Conservation (phyloP, 106 monocot genomes). For the Allium cepa region DNA sequence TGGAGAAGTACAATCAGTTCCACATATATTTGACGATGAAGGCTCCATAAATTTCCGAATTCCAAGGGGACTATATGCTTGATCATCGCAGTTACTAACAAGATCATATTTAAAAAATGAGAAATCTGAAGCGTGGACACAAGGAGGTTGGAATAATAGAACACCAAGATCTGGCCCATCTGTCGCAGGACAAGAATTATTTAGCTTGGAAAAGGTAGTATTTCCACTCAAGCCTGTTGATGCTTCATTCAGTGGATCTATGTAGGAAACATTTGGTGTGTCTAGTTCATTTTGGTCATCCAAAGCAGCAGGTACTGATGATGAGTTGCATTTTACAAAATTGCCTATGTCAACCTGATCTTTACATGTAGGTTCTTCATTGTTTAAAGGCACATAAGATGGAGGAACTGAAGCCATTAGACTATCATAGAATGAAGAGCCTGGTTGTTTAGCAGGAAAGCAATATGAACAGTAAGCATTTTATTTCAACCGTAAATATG, state of each 20-base stretch:
- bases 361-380: slow-evolving; percentile 9
- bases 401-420: slow-evolving; percentile 23
- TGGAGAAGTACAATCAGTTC: slow-evolving; percentile 22
- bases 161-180: slow-evolving; percentile 21
- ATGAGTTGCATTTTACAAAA: background rate
- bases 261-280: too few species aligned
- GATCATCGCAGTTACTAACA: too few species aligned
- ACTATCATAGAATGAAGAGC: slow-evolving; percentile 20
- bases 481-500: slow-evolving; percentile 12
- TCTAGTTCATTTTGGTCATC: background rate
- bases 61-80: too few species aligned
- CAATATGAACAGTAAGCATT: slow-evolving; percentile 15
- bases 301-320: slow-evolving; percentile 3
- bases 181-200: background rate
- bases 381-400: slow-evolving; percentile 22
- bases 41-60: slow-evolving; percentile 28
- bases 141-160: slow-evolving; percentile 74
- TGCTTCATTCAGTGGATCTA: background rate
- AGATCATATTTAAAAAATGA: too few species aligned
- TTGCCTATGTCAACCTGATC: slow-evolving; percentile 10
- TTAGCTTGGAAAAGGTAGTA: slow-evolving; percentile 18
- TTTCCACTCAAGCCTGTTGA: slow-evolving; percentile 2
- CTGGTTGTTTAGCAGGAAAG: slow-evolving; percentile 22
- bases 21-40: slow-evolving; percentile 64
- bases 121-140: background rate